These are phyloP conservation scores for Xylariaceae sp. DNA, from an alignment of 2,329 filamentous ascomycete species.

Conservation along the genomic window DNA sequence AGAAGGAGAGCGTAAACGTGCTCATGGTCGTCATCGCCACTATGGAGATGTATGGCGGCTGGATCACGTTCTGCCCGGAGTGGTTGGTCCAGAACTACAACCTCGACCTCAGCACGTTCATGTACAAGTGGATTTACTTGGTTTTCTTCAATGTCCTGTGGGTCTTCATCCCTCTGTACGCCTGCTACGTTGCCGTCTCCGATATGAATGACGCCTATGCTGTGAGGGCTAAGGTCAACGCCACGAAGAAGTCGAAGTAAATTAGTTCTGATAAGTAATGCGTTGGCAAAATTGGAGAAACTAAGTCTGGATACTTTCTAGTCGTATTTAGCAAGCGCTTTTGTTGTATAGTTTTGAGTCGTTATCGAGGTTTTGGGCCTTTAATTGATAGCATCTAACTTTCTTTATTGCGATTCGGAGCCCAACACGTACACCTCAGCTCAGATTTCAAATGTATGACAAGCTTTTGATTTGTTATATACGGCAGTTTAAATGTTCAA, in stretches of 20 bases:
- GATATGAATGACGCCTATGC: conserved; percentile 64
- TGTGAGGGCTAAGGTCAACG: conserved; percentile 43
- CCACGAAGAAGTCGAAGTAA: conserved; percentile 26
- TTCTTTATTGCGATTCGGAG: too few relatives aligned
- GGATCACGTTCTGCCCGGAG: conserved; percentile 75
- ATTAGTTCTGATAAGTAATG: neutral
- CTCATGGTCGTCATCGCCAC: conserved; percentile 71
- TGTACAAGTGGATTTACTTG: conserved; percentile 72
- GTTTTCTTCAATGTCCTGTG: conserved; percentile 74
- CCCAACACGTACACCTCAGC: too few relatives aligned
- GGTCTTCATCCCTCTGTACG: conserved; percentile 69
- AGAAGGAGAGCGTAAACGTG: conserved; percentile 61
- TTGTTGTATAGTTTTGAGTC: too few relatives aligned
- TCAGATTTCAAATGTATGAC: too few relatives aligned
- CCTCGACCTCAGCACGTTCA: conserved; percentile 70
- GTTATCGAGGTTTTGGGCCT: too few relatives aligned
- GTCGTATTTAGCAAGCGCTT: too few relatives aligned
- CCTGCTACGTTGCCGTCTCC: conserved; percentile 59
- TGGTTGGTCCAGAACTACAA: conserved; percentile 69
- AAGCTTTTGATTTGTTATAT: too few relatives aligned
- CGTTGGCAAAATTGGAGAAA: too few relatives aligned
- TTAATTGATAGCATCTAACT: too few relatives aligned
- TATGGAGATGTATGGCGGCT: conserved; percentile 71
- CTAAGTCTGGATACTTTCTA: too few relatives aligned
- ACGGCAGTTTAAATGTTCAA: too few relatives aligned